Percentiles rank a stretch among this genome's conserved stretches.
phyloP scores from a whole-genome alignment of 352 stramenopile species.

The Thalassiosira ordinaria region DNA sequence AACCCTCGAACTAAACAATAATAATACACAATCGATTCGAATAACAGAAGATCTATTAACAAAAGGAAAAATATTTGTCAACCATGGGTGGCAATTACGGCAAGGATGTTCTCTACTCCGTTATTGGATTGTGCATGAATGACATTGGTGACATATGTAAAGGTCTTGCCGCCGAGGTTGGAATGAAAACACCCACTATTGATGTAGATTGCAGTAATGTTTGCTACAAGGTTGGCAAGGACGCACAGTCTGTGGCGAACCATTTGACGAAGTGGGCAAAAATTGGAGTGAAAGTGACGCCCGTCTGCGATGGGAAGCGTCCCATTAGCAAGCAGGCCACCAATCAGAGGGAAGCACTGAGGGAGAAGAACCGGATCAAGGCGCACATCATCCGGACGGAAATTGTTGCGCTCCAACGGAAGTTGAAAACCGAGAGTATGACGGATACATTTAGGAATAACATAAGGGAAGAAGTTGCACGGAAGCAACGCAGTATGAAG shows the following conservation, averaged over 20 bases:
- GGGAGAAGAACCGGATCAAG: constrained; percentile 1
- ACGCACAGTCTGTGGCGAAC: too few species aligned
- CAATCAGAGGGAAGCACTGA: constrained; percentile 9
- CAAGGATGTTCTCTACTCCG: constrained; percentile 3
- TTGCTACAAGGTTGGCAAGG: too few species aligned
- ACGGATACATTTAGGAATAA: not conserved
- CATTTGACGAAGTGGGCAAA: constrained; percentile 25
- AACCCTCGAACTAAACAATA: too few species aligned
- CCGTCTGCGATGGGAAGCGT: constrained; percentile 20
- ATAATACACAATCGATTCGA: too few species aligned
- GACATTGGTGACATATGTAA: constrained; percentile 16
- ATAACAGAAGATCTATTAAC: too few species aligned
- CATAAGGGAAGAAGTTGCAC: not conserved
- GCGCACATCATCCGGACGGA: constrained; percentile 3
- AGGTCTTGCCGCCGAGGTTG: not conserved
- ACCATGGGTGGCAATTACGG: constrained; percentile 10
- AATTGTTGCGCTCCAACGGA: not conserved
- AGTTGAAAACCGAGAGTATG: not conserved
- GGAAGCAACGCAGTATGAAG: not conserved
- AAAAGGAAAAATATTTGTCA: not conserved
- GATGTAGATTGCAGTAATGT: constrained; percentile 37
- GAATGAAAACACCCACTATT: constrained; percentile 6
- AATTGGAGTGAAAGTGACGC: constrained; percentile 7
- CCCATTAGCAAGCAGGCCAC: constrained; percentile 20
- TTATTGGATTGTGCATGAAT: constrained; percentile 1